phyloP scores from a whole-genome alignment of 164 flowering plant genomes.

The Vitis amurensis region DNA sequence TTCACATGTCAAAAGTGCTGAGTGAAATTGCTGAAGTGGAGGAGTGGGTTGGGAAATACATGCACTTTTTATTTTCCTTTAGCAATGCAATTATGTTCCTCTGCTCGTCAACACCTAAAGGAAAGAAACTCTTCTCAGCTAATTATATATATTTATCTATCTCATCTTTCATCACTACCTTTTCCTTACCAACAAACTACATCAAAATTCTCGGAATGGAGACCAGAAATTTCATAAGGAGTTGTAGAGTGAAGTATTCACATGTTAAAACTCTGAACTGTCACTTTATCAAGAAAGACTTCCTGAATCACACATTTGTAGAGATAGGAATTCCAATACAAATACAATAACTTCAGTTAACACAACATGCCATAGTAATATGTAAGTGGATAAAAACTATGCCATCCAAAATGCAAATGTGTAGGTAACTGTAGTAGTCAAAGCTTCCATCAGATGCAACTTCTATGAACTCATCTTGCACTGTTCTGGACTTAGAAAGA shows the following conservation, averaged over 20 bases:
- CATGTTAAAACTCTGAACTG: conserved; percentile 21
- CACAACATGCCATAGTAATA: conserved; percentile 18
- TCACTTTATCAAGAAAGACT: conserved; percentile 14
- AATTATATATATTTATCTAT: not conserved
- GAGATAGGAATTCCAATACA: conserved; percentile 9
- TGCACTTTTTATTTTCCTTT: not conserved
- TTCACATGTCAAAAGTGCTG: conserved; percentile 54
- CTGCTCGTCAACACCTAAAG: not conserved
- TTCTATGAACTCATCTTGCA: conserved; percentile 22
- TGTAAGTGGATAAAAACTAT: conserved; percentile 27
- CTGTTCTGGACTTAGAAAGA: conserved; percentile 39
- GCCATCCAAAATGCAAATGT: conserved; percentile 18
- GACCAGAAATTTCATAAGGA: conserved; percentile 27
- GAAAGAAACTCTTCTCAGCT: not conserved
- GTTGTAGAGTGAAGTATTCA: conserved; percentile 20
- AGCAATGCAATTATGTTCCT: not conserved
- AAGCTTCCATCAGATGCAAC: conserved; percentile 20
- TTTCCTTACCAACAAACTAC: conserved; percentile 32
- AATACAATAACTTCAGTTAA: conserved; percentile 6
- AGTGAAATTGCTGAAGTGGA: conserved; percentile 37
- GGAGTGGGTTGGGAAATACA: conserved; percentile 32
- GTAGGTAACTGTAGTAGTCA: conserved; percentile 9
- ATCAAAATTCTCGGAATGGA: conserved; percentile 34
- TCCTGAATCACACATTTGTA: conserved; percentile 8
- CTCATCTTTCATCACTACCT: not conserved